These are phyloP conservation scores for Gaertneriomyces semiglobifer DNA, from an alignment of 192 early-diverging fungal genomes.

Conservation along the genomic window DNA sequence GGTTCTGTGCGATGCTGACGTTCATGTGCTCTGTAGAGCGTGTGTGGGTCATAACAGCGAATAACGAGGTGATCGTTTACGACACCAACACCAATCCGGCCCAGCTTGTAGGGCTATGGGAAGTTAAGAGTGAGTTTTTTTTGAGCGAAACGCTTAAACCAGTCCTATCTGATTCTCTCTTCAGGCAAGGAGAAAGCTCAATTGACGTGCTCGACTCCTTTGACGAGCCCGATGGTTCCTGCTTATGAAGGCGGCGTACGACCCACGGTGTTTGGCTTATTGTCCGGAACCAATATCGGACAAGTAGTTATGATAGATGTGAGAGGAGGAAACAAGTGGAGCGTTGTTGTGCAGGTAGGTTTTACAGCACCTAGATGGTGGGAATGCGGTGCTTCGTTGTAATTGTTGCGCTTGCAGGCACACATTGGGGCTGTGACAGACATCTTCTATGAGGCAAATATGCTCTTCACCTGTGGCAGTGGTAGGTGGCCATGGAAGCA, in stretches of 20 bases:
- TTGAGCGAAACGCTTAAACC: background rate
- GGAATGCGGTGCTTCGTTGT: background rate
- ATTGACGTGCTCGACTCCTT: background rate
- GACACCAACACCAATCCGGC: slow-evolving; percentile 40
- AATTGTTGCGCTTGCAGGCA: slow-evolving; percentile 23
- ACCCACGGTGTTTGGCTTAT: slow-evolving; percentile 36
- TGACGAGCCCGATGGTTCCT: background rate
- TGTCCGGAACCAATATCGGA: slow-evolving; percentile 49
- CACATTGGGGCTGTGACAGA: slow-evolving; percentile 33
- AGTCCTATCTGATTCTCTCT: too few species aligned
- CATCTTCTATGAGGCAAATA: slow-evolving; percentile 25
- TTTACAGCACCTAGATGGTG: background rate
- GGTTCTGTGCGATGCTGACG: background rate
- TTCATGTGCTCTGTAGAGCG: slow-evolving; percentile 29
- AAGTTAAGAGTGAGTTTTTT: slow-evolving; percentile 1
- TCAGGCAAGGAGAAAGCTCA: too few species aligned
- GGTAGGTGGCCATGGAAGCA: slow-evolving; percentile 20
- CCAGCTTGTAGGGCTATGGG: slow-evolving; percentile 41
- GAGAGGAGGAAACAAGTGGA: slow-evolving; percentile 28
- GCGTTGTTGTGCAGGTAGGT: slow-evolving; percentile 28
- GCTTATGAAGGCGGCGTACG: background rate
- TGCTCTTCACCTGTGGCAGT: slow-evolving; percentile 30
- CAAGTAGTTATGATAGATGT: slow-evolving; percentile 48
- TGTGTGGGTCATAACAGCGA: slow-evolving; percentile 37
- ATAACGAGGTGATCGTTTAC: slow-evolving; percentile 44